Conservation (phyloP, 805 yeast species). For the Starmerella asiatica region DNA sequence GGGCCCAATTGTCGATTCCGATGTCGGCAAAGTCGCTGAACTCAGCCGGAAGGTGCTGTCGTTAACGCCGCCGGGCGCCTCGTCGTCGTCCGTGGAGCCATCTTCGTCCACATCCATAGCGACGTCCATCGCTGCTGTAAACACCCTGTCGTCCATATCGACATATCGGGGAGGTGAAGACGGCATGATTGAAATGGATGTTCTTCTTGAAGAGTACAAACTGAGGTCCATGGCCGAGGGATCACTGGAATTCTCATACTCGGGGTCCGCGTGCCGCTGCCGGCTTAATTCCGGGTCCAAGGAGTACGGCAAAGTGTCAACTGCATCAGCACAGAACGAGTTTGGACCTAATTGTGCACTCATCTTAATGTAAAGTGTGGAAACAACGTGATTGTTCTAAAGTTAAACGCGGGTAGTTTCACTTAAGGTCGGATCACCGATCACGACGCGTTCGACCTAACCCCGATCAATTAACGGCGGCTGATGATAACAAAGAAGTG, state of each 20-base stretch:
- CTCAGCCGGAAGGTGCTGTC: not conserved
- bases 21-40: not conserved
- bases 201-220: not conserved
- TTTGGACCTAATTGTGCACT: too few relatives aligned
- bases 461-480: too few relatives aligned
- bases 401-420: too few relatives aligned
- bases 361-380: too few relatives aligned
- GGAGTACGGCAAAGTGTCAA: constrained; percentile 9
- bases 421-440: too few relatives aligned
- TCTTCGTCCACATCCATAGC: constrained; percentile 6
- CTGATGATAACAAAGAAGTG: too few relatives aligned
- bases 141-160: not conserved
- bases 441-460: too few relatives aligned
- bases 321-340: not conserved
- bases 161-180: constrained; percentile 16
- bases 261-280: constrained; percentile 12
- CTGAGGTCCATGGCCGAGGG: constrained; percentile 2
- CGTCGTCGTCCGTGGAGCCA: constrained; percentile 6
- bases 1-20: not conserved
- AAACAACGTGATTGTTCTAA: too few relatives aligned
- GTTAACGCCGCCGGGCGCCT: not conserved
- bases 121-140: constrained; percentile 1
- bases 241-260: constrained; percentile 12
- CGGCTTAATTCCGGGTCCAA: constrained; percentile 13
- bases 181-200: constrained; percentile 1